These are phyloP conservation scores for Xerophyta viscosa DNA, from an alignment of 106 monocot genomes.

Conservation along the genomic window DNA sequence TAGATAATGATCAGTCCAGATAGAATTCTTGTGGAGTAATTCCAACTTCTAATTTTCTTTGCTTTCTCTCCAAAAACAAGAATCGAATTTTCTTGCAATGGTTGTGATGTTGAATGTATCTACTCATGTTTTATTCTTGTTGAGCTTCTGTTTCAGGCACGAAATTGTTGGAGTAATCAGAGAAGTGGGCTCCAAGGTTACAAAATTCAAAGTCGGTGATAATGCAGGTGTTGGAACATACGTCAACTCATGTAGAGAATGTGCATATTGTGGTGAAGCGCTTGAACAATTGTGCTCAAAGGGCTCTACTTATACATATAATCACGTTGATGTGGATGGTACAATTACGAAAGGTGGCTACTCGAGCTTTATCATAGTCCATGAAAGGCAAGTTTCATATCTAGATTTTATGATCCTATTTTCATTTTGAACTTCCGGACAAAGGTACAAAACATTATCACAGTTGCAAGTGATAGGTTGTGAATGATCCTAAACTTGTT, in stretches of 20 bases:
- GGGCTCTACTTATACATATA: slow-evolving; percentile 26
- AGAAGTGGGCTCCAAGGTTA: slow-evolving; percentile 30
- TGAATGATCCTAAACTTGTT: background rate
- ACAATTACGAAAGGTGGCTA: slow-evolving; percentile 86
- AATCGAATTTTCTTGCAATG: background rate
- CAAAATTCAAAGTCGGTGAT: slow-evolving; percentile 66
- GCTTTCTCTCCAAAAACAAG: background rate
- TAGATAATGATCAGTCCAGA: no score
- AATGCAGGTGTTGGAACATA: slow-evolving; percentile 76
- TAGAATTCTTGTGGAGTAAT: no score
- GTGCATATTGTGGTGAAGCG: slow-evolving; percentile 51
- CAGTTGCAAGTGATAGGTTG: background rate
- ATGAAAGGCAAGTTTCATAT: slow-evolving; percentile 54
- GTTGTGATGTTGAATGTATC: no score
- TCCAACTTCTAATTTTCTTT: background rate
- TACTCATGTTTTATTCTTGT: background rate
- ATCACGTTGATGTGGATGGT: slow-evolving; percentile 64
- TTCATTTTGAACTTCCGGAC: background rate
- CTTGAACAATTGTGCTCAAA: slow-evolving; percentile 52
- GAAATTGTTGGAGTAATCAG: slow-evolving; percentile 56
- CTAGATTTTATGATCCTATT: background rate
- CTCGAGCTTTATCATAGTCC: slow-evolving; percentile 70
- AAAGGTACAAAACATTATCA: background rate
- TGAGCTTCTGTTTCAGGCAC: slow-evolving; percentile 29
- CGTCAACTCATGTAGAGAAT: slow-evolving; percentile 75